Evolutionary conservation across 805 yeast species (phyloP), one percentile per base, ranked within the genome.

Genomic region (Candida takata): DNA sequence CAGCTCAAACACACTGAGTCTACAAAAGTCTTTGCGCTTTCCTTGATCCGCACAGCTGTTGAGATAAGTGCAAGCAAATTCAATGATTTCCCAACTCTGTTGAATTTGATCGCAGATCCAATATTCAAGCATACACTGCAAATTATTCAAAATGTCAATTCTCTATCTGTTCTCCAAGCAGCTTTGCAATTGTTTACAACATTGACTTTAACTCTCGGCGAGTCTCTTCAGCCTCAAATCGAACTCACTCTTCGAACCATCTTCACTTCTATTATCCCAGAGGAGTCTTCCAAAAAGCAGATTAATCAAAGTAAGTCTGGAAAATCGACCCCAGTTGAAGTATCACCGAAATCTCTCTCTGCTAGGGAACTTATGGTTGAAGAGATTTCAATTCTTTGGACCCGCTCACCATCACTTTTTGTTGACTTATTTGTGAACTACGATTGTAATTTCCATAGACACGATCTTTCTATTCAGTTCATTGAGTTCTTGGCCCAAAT

Each of bases 361-460:
- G 61, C 79, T 2, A 81, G 90, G 46, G 98, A 92, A 54, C 67
- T 84, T 41, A 67, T 92, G 46, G 72, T 88, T 28, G 98, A 92
- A 58, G 78, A 88, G 10, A 61, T 90, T 3, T 83, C 95, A 4
- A 76, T 81, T 32, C 60, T 84, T 20, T 84, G 94, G 95, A 72
- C 80, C 5, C 70, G 95, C 39, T 75, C 84, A 1, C 90, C 95
- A 2, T 62, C 72, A 4, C 79, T 85, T 38, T 86, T 87, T 56
- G 74, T 86, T 11, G 72, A 77, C 29, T 57, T 88, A 24, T 92
- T 84, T 55, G 78, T 84, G 37, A 79, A 79, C 38, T 92, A 78
- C 55, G 98, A 92, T 57, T 90, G 97, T 59, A 90, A 86, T 52
- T 78, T 86, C 45, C 95, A 86, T 41, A 75, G 90, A 45, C 70